A percentile compares a stretch with the other conserved stretches of the same genome.
Conservation (phyloP, 768 basidiomycete genomes). For the Leccinum truebloodii region DNA sequence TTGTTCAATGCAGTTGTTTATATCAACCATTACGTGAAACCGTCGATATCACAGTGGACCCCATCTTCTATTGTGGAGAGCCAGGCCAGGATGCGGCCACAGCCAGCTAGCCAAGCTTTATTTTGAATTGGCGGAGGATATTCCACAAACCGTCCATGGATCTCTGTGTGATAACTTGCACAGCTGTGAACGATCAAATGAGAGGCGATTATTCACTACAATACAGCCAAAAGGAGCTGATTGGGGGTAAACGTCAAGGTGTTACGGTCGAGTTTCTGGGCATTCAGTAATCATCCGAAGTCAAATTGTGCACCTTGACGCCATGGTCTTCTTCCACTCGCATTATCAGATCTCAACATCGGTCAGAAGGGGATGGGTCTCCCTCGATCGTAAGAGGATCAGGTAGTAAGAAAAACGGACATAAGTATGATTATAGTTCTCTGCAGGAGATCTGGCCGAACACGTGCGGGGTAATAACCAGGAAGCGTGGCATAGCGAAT, state of each 20-base stretch:
- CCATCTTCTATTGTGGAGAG: not conserved
- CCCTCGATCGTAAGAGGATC: not conserved
- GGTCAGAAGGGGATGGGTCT: not conserved
- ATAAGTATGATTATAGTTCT: too few species aligned
- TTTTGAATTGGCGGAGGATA: not conserved
- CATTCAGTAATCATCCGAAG: not conserved
- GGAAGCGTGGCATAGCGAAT: too few species aligned
- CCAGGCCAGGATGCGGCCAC: not conserved
- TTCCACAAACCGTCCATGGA: not conserved
- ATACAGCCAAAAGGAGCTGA: not conserved
- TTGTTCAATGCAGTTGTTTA: not conserved
- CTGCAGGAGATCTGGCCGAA: too few species aligned
- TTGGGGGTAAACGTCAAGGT: not conserved
- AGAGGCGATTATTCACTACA: not conserved
- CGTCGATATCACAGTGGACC: too few species aligned
- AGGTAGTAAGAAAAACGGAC: not conserved
- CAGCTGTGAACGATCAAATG: not conserved
- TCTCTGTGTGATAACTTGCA: too few species aligned
- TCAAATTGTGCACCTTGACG: not conserved
- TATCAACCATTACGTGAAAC: too few species aligned
- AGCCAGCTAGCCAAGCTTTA: not conserved
- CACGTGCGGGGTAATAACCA: too few species aligned
- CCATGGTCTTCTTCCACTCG: too few species aligned
- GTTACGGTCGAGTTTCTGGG: not conserved
- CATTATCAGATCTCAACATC: not conserved